Percentiles rank a stretch among this genome's conserved stretches.
Evolutionary conservation across 495 filamentous ascomycete species (phyloP).

Genomic region (Penicillium lividum): DNA sequence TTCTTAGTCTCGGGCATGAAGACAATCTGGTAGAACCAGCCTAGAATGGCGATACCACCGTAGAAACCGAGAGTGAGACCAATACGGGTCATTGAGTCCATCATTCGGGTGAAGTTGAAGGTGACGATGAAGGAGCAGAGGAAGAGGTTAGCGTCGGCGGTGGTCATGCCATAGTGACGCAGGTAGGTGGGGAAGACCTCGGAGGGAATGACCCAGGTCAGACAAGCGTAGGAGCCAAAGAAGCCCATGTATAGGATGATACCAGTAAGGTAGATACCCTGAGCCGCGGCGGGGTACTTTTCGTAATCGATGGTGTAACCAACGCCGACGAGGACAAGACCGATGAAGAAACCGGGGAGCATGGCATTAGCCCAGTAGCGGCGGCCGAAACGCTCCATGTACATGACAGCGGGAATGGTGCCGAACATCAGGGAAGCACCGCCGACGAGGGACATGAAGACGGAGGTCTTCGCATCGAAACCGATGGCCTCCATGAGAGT

Average conservation of each 20-base stretch:
- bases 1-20: constrained; percentile 69
- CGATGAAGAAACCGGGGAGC: constrained; percentile 63
- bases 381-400: constrained; percentile 61
- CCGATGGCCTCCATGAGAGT: constrained; percentile 58
- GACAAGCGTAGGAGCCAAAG: constrained; percentile 62
- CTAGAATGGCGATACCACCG: constrained; percentile 58
- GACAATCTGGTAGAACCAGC: constrained; percentile 59
- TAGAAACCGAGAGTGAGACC: constrained; percentile 62
- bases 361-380: constrained; percentile 62
- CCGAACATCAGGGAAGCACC: constrained; percentile 59
- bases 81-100: constrained; percentile 55
- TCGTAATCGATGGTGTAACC: constrained; percentile 49
- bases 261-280: constrained; percentile 57
- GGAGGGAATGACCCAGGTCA: constrained; percentile 62
- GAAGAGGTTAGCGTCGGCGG: constrained; percentile 56
- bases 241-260: constrained; percentile 62
- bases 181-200: constrained; percentile 64
- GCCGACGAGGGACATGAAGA: constrained; percentile 65
- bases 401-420: constrained; percentile 58
- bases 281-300: constrained; percentile 38
- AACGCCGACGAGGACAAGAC: constrained; percentile 56
- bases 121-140: constrained; percentile 63
- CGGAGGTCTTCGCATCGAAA: constrained; percentile 50
- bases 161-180: constrained; percentile 61
- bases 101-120: constrained; percentile 63